Evolutionary conservation across 2,329 filamentous ascomycete species (phyloP), one percentile per base, ranked within the genome.

Genomic region (Fusarium neocosmosporiellum): DNA sequence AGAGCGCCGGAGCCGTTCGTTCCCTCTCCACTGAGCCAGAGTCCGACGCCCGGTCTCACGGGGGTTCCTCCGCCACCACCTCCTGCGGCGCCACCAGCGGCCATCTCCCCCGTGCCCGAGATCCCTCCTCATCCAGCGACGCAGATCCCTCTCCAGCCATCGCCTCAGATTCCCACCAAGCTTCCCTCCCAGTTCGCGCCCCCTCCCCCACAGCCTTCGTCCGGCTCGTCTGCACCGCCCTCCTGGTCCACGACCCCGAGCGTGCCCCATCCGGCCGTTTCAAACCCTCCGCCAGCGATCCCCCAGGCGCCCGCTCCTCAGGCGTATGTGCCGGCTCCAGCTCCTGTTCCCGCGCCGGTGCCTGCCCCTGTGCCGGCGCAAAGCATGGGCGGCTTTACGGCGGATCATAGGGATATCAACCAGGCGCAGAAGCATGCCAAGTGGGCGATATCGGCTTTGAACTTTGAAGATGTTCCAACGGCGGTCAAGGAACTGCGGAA

Each of bases 401-500:
- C 72, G 16, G 77, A 78, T 54, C 79, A 79, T 9, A 79, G 82
- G 34, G 94, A 98, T 71, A 92, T 98, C 37, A 85, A 90, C 37
- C 89, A 91, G 76, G 96, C 96, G 6, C 95, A 98, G 81, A 99
- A 98, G 80, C 96, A 98, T 84, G 95, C 96, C 3, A 95, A 94
- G 78, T 99, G 94, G 94, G 96, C 96, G 0, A 97, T 98, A 46
- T 98, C 95, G 13, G 96, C 96, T 0, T 84, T 99, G 55, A 98
- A 98, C 77, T 99, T 99, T 82, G 96, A 99, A 75, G 96, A 99
- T 80, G 93, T 97, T 2, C 87, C 92, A 2, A 99, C 96, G 0
- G 96, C 96, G 0, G 91, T 98, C 6, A 91, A 92, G 78, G 95
- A 99, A 79, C 81, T 99, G 70, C 89, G 90, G 60, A 90, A 89